phyloP scores from a whole-genome alignment of 2,329 filamentous ascomycete genomes.

The Hypomyces rosellus region DNA sequence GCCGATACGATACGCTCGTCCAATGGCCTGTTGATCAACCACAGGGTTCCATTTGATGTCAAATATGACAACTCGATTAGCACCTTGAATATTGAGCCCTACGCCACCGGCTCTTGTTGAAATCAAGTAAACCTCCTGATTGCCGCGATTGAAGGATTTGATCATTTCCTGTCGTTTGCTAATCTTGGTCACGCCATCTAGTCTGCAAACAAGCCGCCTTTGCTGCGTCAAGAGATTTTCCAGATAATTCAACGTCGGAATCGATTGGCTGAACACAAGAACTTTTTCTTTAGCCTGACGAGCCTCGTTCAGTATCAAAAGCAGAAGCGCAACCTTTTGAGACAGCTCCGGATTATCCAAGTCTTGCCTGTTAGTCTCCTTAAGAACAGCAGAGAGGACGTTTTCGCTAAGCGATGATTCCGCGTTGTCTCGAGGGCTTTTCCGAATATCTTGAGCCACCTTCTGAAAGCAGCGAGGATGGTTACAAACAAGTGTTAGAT shows the following conservation, averaged over 20 bases:
- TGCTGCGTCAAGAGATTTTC: conserved; percentile 47
- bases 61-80: conserved; percentile 80
- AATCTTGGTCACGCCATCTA: conserved; percentile 62
- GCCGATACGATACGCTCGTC: conserved; percentile 77
- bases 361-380: conserved; percentile 33
- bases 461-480: conserved; percentile 44
- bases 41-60: conserved; percentile 78
- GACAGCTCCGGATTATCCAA: conserved; percentile 49
- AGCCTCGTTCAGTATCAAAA: conserved; percentile 62
- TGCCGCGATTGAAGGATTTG: conserved; percentile 60
- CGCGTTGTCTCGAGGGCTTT: conserved; percentile 5
- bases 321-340: conserved; percentile 61
- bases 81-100: conserved; percentile 76
- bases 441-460: conserved; percentile 20
- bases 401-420: conserved; percentile 18
- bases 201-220: conserved; percentile 44
- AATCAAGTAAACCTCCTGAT: conserved; percentile 63
- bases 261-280: conserved; percentile 71
- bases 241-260: conserved; percentile 64
- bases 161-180: conserved; percentile 53
- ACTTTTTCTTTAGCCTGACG: conserved; percentile 61
- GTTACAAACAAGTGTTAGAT: conserved; percentile 44
- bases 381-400: conserved; percentile 25
- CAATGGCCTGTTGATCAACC: conserved; percentile 80
- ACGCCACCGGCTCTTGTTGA: conserved; percentile 78